Base-by-base conservation (phyloP, 2,329 filamentous ascomycete species). In the Madurella mycetomatis region DNA sequence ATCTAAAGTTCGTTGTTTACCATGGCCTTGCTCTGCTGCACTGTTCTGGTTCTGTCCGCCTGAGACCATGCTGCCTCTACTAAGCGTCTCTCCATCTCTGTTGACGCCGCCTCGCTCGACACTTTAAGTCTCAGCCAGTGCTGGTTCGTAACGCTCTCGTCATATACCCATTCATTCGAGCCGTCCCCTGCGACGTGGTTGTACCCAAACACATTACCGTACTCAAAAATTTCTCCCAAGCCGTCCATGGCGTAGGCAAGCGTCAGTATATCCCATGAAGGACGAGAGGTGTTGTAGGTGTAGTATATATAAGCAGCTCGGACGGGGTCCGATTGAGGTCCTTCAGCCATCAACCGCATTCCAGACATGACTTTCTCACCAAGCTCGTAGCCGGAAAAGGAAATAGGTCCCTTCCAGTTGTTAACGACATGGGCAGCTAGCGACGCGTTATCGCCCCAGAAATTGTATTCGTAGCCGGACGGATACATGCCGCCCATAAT, bases 401-500 rank as follows among this genome's bases (percentile, higher is more conserved):
- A 72, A 9, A 76, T 55, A 4, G 59, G 64, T 0, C 69, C 66
- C 3, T 68, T 64, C 76, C 77, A 81, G 34, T 64, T 70, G 58
- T 75, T 72, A 11, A 81, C 59, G 2, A 80, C 77, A 44, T 75
- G 71, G 1, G 69, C 69, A 0, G 77, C 69, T 3, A 63, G 61
- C 0, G 54, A 53, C 0, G 73, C 65, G 53, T 76, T 70, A 42
- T 65, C 62, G 19, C 73, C 73, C 31, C 64, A 74, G 57, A 81
- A 80, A 62, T 82, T 81, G 63, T 68, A 81, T 51, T 77, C 73
- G 51, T 67, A 64, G 9, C 76, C 77, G 0, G 68, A 69, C 0
- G 77, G 76, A 52, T 79, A 81, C 7, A 54, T 64, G 12, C 78
- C 78, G 19, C 78, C 79, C 77, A 80, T 80, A 5, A 81, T 61